A percentile compares a stretch with the other conserved stretches of the same genome.
phyloP scores from a whole-genome alignment of 192 early-diverging fungal species.

The Kappamyces sp. region DNA sequence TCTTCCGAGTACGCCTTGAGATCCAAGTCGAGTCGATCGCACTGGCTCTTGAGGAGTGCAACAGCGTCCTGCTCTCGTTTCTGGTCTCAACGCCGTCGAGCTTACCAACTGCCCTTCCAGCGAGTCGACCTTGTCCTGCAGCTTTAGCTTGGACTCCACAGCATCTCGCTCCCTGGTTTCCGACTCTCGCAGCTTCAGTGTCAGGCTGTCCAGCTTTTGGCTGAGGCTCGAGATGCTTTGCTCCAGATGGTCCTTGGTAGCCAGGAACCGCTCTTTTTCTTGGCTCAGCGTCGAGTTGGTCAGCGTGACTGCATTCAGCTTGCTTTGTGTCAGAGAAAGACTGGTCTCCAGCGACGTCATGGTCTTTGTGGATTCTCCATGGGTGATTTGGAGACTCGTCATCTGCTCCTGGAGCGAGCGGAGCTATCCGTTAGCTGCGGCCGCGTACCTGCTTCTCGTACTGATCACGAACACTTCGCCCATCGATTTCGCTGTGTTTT shows the following conservation, averaged over 20 bases:
- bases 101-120: constrained; percentile 23
- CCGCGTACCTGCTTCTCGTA: constrained; percentile 31
- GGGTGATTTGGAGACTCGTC: too few species aligned
- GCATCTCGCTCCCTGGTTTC: constrained; percentile 10
- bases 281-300: background rate
- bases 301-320: too few species aligned
- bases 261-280: constrained; percentile 19
- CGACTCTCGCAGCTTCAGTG: constrained; percentile 3
- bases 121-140: constrained; percentile 12
- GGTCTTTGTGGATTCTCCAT: too few species aligned
- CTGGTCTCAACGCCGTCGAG: constrained; percentile 12
- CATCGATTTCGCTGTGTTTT: constrained; percentile 19
- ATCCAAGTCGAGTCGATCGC: constrained; percentile 28
- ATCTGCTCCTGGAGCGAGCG: too few species aligned
- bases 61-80: constrained; percentile 28
- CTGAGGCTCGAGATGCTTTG: constrained; percentile 24
- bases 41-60: constrained; percentile 21
- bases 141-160: background rate
- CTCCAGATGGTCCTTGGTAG: constrained; percentile 9
- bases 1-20: constrained; percentile 32
- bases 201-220: constrained; percentile 1
- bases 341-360: too few species aligned
- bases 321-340: too few species aligned
- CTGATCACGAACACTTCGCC: constrained; percentile 9
- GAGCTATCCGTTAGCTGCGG: background rate